These are phyloP conservation scores for Oxyria digyna DNA, from an alignment of 148 eudicot species.

Conservation along the genomic window DNA sequence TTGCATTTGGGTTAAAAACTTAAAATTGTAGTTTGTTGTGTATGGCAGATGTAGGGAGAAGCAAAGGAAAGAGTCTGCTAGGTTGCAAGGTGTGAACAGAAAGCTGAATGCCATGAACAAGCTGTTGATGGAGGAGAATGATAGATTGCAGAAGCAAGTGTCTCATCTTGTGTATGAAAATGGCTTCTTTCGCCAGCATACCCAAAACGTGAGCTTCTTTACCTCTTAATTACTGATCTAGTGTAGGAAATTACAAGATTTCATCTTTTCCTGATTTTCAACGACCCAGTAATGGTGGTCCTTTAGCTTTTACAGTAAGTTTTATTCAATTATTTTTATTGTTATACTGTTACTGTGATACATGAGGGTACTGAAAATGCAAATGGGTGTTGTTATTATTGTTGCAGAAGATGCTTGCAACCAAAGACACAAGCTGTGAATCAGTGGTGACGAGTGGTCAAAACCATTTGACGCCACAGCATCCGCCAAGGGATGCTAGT, in stretches of 20 bases:
- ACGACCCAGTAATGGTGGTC: neutral
- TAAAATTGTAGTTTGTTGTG: neutral
- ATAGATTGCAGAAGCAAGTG: constrained; percentile 89
- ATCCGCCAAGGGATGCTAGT: constrained; percentile 99
- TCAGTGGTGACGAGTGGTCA: constrained; percentile 99
- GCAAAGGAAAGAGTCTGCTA: constrained; percentile 87
- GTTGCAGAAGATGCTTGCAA: constrained; percentile 54
- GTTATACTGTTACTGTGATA: too few species aligned
- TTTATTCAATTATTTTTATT: neutral
- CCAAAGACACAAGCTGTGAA: constrained; percentile 94
- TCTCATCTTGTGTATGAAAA: constrained; percentile 90
- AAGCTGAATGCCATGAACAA: constrained; percentile 96
- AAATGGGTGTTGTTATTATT: neutral
- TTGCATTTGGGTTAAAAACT: neutral
- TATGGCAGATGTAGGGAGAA: constrained; percentile 80
- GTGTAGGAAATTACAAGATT: neutral
- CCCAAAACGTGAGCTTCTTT: constrained; percentile 42
- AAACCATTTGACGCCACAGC: constrained; percentile 78
- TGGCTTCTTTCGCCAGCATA: constrained; percentile 85
- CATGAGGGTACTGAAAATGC: neutral
- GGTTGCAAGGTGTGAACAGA: constrained; percentile 85
- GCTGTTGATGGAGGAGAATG: constrained; percentile 96
- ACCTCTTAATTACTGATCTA: too few species aligned
- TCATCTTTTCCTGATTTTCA: neutral
- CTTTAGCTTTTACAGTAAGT: neutral